Evolutionary conservation across 257 asterid genomes (phyloP), one percentile per base, ranked within the genome.

Genomic region (Fraxinus quadrangulata): DNA sequence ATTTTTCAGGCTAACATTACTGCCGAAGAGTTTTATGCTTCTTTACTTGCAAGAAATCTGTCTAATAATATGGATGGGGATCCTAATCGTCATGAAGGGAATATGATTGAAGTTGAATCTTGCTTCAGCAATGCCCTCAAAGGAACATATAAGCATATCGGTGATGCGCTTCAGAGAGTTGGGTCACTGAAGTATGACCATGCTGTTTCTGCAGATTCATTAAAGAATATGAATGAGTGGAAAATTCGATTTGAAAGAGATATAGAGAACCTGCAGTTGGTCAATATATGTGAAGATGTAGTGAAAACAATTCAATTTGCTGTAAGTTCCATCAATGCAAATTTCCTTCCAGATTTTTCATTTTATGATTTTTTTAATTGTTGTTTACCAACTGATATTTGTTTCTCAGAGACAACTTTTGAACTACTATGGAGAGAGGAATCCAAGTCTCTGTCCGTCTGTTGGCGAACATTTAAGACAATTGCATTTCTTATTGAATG

Each of bases 391-490:
- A 34, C 36, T 84, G 75, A 31, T 19, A 49, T 67, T 31, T 65
- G 65, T 71, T 79, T 19, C 68, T 72, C 87, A 95, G 99, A 96
- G 88, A n/a, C 90, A 89, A 82, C 84, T 90, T 73, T 79, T 93
- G 84, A 82, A 82, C 84, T 75, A 63, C 78, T 72, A 77, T 79
- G 88, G 85, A 37, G 73, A 69, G 49, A 56, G 78, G 71, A 82
- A 77, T 75, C 75, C 85, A 47, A 42, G 75, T 49, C 42, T 40
- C n/a, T 51, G 82, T 83, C 82, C 78, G 39, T 73, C 87, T 78
- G 85, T 89, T 80, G 81, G 74, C 63, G 26, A 65, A 65, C 87
- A 85, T 79, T 80, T 91, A 84, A 85, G 80, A 78, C 80, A 79
- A 75, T 67, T 95, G 70, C 77, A 88, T 84, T 71, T 42, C 56